A percentile compares a stretch with the other conserved stretches of the same genome.
Evolutionary conservation across 805 yeast species (phyloP).

Genomic region (Kockiozyma suomiensis): DNA sequence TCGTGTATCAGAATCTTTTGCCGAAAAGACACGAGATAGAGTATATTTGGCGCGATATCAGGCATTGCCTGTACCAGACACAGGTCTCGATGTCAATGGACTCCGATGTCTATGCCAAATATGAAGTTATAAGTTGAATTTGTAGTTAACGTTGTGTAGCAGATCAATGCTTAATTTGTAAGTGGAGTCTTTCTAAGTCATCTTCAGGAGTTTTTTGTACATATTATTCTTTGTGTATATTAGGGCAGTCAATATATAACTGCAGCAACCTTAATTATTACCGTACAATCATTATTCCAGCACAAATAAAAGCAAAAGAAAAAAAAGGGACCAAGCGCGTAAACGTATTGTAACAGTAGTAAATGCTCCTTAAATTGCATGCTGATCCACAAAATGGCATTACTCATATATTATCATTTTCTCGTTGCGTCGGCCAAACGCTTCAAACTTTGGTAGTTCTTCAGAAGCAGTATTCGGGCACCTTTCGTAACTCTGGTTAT

Average conservation of each 20-base stretch:
- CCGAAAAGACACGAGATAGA: conserved; percentile 25
- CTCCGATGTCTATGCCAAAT: neutral
- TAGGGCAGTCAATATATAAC: too few species aligned
- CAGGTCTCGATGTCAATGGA: conserved; percentile 9
- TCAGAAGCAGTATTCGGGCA: conserved; percentile 19
- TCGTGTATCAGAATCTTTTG: conserved; percentile 9
- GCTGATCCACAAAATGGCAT: too few species aligned
- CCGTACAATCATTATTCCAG: neutral
- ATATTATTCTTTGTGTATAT: neutral
- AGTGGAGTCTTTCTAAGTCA: neutral
- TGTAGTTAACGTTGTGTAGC: too few species aligned
- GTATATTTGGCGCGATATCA: conserved; percentile 29
- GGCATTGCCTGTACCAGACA: conserved; percentile 21
- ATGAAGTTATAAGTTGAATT: neutral
- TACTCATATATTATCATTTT: neutral
- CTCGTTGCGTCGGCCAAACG: neutral
- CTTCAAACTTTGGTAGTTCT: conserved; percentile 11
- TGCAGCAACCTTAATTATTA: neutral
- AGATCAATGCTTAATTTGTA: neutral
- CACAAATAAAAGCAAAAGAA: neutral
- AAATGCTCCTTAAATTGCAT: too few species aligned
- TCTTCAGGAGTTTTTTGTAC: neutral
- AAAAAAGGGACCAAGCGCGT: neutral
- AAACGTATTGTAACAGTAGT: too few species aligned
- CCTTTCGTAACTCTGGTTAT: conserved; percentile 26